Base-by-base conservation (phyloP, 2,329 filamentous ascomycete species). In the Arachnopeziza araneosa region DNA sequence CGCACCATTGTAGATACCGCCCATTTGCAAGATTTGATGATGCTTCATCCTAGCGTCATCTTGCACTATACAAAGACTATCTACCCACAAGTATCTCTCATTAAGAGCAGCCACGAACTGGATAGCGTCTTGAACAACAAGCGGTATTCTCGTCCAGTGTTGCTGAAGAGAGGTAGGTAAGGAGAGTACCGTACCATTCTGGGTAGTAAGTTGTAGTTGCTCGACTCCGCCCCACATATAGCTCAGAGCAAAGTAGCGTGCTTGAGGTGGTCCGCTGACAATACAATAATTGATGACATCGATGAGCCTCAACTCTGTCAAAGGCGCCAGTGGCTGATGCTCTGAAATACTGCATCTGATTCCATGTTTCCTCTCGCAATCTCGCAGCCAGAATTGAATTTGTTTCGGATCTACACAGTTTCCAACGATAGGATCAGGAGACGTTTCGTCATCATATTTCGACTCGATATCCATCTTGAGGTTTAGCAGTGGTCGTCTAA, bases 41-140 rank as follows among this genome's bases (percentile, higher is more conserved):
- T 22, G n/a, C 21, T 51, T 50, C 22, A 50, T 49, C 21, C 21
- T 24, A 17, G 24, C 19, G 22, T 60, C 53, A 30, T 62, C 57
- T 32, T 60, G 52, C 3, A 62, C 50, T 19, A 62, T 56, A 22
- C 60, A 62, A 1, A 62, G 54, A 22, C 67, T 60, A 56, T 69
- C 68, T 1, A 50, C 44, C n/a, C 61, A 59, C 17, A 57, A 22
- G 30, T 50, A 57, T 12, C 55, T 32, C 30, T 44, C 50, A 8
- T 24, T 24, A 12, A 52, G 50, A n/a, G 21, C 24, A 17, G 21
- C 21, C 21, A 22, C 21, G 50, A 52, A 24, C 10, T 22, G 21
- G n/a, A 52, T 24, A 24, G 24, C 50, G n/a, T 52, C 50, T 52
- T 52, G 21, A 24, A 52, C 14, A 52, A 24, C 24, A 24, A 12